A percentile compares a stretch with the other conserved stretches of the same genome.
These are phyloP conservation scores for Strombidium stylifer DNA, from an alignment of 73 alveolate genomes.

Conservation along the genomic window DNA sequence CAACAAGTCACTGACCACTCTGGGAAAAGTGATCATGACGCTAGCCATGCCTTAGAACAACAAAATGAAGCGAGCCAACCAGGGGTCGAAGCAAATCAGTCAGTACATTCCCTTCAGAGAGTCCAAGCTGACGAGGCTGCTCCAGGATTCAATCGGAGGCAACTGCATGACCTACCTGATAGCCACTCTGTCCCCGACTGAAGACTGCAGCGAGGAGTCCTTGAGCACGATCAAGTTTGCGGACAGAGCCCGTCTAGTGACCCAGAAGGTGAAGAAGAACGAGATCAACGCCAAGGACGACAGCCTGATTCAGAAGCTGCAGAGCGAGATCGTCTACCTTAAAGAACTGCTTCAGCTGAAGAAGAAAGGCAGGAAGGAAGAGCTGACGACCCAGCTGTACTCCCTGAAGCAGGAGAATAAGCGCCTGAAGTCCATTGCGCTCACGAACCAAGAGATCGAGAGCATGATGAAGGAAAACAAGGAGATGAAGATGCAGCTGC, in stretches of 20 bases:
- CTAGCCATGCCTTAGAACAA: slow-evolving; percentile 26
- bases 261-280: slow-evolving; percentile 67
- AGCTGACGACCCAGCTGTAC: slow-evolving; percentile 51
- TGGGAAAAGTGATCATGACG: slow-evolving; percentile 76
- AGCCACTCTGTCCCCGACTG: slow-evolving; percentile 83
- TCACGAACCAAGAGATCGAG: slow-evolving; percentile 63
- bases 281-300: slow-evolving; percentile 81
- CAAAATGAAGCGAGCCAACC: too few species aligned
- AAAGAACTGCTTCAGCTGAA: slow-evolving; percentile 69
- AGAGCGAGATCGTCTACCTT: slow-evolving; percentile 72
- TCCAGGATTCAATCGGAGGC: slow-evolving; percentile 89
- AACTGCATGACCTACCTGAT: slow-evolving; percentile 75
- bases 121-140: slow-evolving; percentile 85
- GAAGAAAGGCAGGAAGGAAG: slow-evolving; percentile 68
- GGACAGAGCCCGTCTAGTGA: slow-evolving; percentile 84
- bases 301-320: slow-evolving; percentile 68
- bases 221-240: slow-evolving; percentile 89
- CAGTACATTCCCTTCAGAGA: slow-evolving; percentile 82
- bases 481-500: slow-evolving; percentile 59
- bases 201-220: slow-evolving; percentile 79
- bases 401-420: slow-evolving; percentile 70
- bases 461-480: slow-evolving; percentile 71
- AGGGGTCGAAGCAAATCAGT: slow-evolving; percentile 49
- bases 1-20: slow-evolving; percentile 79
- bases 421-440: slow-evolving; percentile 47